A percentile compares a stretch with the other conserved stretches of the same genome.
Evolutionary conservation across 257 asterid genomes (phyloP).

Genomic region (Lithospermum erythrorhizon): DNA sequence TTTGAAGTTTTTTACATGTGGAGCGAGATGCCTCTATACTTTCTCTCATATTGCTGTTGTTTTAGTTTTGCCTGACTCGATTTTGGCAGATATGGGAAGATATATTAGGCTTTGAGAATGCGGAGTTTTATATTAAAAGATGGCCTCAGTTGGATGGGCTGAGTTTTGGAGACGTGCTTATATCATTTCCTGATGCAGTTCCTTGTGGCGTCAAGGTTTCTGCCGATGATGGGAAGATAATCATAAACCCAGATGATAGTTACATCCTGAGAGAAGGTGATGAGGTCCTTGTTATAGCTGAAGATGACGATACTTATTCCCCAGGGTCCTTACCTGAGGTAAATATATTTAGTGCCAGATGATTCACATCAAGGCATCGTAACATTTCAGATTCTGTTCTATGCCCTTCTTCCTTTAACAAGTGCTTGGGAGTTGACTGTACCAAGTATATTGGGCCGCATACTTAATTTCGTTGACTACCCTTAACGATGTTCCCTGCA

Average conservation of each 20-base stretch:
- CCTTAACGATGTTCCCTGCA: constrained; percentile 24
- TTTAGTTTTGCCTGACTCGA: constrained; percentile 5
- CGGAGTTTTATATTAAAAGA: constrained; percentile 84
- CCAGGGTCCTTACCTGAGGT: constrained; percentile 90
- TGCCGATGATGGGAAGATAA: constrained; percentile 75
- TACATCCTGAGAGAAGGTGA: constrained; percentile 82
- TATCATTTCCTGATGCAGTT: constrained; percentile 84
- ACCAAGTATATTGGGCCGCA: too few relatives aligned
- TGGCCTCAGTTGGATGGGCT: constrained; percentile 84
- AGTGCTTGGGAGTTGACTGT: background rate
- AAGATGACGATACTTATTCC: constrained; percentile 95
- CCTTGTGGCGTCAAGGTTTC: constrained; percentile 92
- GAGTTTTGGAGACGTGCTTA: constrained; percentile 59
- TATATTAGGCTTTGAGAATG: constrained; percentile 94
- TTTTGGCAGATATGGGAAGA: constrained; percentile 92
- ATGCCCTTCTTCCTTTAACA: background rate
- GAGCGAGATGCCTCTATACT: background rate
- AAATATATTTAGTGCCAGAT: constrained; percentile 12
- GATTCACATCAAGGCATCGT: background rate
- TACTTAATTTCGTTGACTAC: background rate
- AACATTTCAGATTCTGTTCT: background rate
- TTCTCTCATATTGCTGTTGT: constrained; percentile 1
- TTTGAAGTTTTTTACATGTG: constrained; percentile 9
- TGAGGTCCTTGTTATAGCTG: constrained; percentile 93
- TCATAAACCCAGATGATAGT: constrained; percentile 76